phyloP scores from a whole-genome alignment of 2,329 filamentous ascomycete species.

The Alternaria incomplexa region DNA sequence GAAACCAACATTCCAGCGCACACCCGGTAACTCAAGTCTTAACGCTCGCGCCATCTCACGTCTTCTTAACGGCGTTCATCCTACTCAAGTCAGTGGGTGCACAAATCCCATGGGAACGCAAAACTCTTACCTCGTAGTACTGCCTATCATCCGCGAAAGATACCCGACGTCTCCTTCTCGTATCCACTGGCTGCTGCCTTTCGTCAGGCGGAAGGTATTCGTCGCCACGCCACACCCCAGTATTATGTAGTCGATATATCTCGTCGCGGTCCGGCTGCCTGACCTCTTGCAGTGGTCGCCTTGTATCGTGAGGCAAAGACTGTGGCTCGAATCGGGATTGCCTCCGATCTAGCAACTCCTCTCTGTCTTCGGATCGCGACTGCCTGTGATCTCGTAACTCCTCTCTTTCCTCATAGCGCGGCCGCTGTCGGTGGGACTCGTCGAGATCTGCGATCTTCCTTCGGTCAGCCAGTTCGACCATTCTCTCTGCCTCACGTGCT shows the following conservation, averaged over 20 bases:
- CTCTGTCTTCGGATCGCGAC: not conserved
- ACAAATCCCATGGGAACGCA: no score
- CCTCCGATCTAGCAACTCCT: not conserved
- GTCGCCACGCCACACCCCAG: not conserved
- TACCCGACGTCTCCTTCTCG: not conserved
- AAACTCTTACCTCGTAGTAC: not conserved
- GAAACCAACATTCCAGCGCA: not conserved
- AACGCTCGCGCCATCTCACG: not conserved
- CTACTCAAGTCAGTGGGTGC: not conserved
- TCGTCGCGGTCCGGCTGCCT: not conserved
- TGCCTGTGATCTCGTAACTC: not conserved
- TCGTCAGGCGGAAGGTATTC: not conserved
- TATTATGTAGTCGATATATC: not conserved
- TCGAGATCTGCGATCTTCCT: slow-evolving; percentile 23
- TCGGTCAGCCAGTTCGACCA: slow-evolving; percentile 25
- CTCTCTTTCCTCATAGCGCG: not conserved
- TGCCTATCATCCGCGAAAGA: not conserved
- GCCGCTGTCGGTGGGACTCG: not conserved
- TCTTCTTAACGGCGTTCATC: not conserved
- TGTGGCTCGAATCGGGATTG: not conserved
- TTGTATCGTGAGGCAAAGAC: not conserved
- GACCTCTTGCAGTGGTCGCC: not conserved
- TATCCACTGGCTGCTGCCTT: not conserved
- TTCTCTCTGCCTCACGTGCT: slow-evolving; percentile 19
- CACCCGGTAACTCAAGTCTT: not conserved